Conservation (phyloP, 2,329 filamentous ascomycete genomes). For the Davidsoniella neocaledoniae region DNA sequence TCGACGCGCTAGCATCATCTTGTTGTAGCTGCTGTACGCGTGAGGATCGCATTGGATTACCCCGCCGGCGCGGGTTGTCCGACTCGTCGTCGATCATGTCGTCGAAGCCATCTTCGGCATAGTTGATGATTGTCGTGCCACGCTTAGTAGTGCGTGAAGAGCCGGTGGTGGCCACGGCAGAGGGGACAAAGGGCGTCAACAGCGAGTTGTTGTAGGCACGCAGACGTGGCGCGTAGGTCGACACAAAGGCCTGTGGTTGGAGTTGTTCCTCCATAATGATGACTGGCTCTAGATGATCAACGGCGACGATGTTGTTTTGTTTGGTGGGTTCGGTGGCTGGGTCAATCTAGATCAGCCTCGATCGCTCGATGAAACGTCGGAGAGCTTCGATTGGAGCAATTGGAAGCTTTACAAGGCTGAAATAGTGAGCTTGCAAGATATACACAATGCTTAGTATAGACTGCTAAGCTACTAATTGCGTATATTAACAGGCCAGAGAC, state of each 20-base stretch:
- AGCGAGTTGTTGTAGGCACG: conserved; percentile 85
- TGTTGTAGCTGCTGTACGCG: conserved; percentile 29
- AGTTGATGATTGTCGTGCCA: conserved; percentile 92
- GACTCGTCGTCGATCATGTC: conserved; percentile 55
- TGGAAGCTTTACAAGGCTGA: no score
- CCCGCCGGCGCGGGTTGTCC: conserved; percentile 58
- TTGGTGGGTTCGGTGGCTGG: no score
- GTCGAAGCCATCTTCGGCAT: conserved; percentile 90
- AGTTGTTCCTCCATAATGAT: conserved; percentile 9
- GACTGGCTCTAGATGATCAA: neutral
- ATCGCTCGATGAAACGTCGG: no score
- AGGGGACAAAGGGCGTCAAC: conserved; percentile 66
- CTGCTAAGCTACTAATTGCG: no score
- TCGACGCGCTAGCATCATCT: conserved; percentile 43
- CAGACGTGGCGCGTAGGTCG: conserved; percentile 78
- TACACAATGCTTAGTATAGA: no score
- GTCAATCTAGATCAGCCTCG: no score
- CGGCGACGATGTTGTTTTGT: no score
- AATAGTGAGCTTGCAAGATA: no score
- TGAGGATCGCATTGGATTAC: conserved; percentile 69
- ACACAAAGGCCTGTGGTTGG: conserved; percentile 69
- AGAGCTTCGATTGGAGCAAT: no score
- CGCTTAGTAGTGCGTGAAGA: conserved; percentile 82
- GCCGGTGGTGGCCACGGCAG: conserved; percentile 41
- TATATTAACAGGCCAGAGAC: no score